A percentile compares a stretch with the other conserved stretches of the same genome.
phyloP scores from a whole-genome alignment of 179 eudicot species.

The Drosera spatulata region DNA sequence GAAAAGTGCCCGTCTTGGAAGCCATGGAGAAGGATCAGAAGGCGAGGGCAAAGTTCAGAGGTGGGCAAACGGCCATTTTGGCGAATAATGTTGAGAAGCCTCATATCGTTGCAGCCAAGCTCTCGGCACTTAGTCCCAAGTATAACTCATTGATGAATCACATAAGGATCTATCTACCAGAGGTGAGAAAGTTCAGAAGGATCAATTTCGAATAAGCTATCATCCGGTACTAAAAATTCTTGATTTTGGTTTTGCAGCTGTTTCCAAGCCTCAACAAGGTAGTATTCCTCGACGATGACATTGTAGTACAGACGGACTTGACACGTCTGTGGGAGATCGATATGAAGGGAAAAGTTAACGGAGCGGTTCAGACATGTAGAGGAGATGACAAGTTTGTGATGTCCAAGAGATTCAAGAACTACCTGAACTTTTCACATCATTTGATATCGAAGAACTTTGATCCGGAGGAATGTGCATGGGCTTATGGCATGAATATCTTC shows the following conservation, averaged over 20 bases:
- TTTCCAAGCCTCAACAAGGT: constrained; percentile 82
- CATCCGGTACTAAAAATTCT: too few relatives aligned
- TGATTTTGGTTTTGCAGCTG: constrained; percentile 39
- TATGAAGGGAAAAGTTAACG: constrained; percentile 85
- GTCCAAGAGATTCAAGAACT: constrained; percentile 79
- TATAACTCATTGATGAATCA: constrained; percentile 92
- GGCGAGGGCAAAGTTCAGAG: constrained; percentile 73
- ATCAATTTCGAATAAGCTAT: not conserved
- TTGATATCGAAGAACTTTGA: constrained; percentile 42
- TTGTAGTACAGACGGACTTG: constrained; percentile 79
- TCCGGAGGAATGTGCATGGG: too few relatives aligned
- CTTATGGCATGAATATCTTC: constrained; percentile 34
- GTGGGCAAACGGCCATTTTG: constrained; percentile 82
- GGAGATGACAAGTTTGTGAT: constrained; percentile 83
- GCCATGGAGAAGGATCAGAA: constrained; percentile 95
- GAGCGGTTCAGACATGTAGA: constrained; percentile 88
- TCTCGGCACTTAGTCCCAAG: constrained; percentile 91
- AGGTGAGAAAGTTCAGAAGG: constrained; percentile 34
- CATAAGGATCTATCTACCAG: constrained; percentile 73
- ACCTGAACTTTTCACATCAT: constrained; percentile 88
- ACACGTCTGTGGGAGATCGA: constrained; percentile 90
- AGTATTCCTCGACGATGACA: constrained; percentile 88
- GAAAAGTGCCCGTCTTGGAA: constrained; percentile 85
- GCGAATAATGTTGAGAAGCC: constrained; percentile 66
- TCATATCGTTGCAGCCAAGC: constrained; percentile 63